Base-by-base conservation (phyloP, 495 filamentous ascomycete species). In the Aspergillus mulundensis region DNA sequence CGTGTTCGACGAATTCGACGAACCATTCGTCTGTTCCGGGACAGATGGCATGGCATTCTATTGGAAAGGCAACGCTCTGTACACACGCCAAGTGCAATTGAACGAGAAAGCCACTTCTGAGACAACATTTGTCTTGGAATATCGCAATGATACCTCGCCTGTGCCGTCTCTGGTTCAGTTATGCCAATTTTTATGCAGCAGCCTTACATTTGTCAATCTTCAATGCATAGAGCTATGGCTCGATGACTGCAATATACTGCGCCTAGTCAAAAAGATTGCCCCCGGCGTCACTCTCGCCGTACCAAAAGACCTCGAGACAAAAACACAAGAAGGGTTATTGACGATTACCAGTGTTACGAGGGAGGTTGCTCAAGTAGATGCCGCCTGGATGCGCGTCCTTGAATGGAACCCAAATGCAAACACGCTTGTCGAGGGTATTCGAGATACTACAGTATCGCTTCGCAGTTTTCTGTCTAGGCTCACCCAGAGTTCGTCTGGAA, bases 1-100 rank as follows among this genome's bases (percentile, higher is more conserved):
- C 69, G 94, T 97, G 32, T 99, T 99, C 71, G 88, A 94, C 58
- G 94, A 97, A 65, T 97, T 91, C 66, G 95, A 99, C 66, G 90
- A 96, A 62, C 95, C 95, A 5, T 96, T 97, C 67, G 87, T 97
- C 50, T 90, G 87, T 43, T 97, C 93, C 0, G 95, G 94, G 2
- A 82, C 81, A 48, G 83, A 94, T 65, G 92, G 90, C 20, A 95
- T 99, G 89, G 93, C 93, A 11, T 99, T 99, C 68, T 97, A 96
- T 72, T 99, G 95, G 95, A 97, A 95, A 68, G 89, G 86, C 16
- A 95, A 97, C 69, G 88, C 89, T 7, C 78, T 99, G 5, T 97
- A 94, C 66, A 99, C 95, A 5, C 86, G 90, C 61, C 83, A 86
- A 49, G 72, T 90, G 30, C 84, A 85, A 65, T 65, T 97, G 6